Base-by-base conservation (phyloP, 1,284 basidiomycete genomes). In the Ganoderma leucocontextum region DNA sequence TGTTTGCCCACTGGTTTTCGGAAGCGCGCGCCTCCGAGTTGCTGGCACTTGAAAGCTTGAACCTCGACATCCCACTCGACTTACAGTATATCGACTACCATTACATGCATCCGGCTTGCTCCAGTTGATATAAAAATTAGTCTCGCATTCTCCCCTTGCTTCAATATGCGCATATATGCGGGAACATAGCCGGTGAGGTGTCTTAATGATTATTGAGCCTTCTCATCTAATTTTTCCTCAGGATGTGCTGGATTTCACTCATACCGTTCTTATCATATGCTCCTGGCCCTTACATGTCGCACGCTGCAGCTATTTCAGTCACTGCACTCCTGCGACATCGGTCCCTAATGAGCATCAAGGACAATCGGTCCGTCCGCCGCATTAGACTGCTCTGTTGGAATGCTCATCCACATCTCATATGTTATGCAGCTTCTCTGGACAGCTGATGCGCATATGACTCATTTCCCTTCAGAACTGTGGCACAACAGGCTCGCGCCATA, bases 401-500 rank as follows among this genome's bases (percentile, higher is more conserved):
- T 15, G 52, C 29, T 55, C 13, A 55, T 33, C 15, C 6, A 17
- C 25, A 13, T 15, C 4, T 13, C 15, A 55, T 17, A 22, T 19
- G 5, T 29, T 17, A 8, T 29, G 12, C 52, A 55, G 29, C 8
- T 3, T 35, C 39, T 10, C 52, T 55, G 29, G 13, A 10, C 52
- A 35, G 10, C 5, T 29, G 13, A 33, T 35, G 29, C 29, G 5
- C 29, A 7, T 22, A 35, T 55, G 29, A 29, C 12, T 55, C 52
- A 29, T 55, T 55, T 55, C 6, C 15, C 52, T 55, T 13, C 4
- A 3, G 52, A 19, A 33, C n/a, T 53, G 49, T 39, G 49, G n/a
- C 29, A 57, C 60, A 39, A 57, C 60, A 66, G 39, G 29, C 25
- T 66, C 47, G n/a, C 64, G 64, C 60, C 47, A 66, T 66, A 52